These are phyloP conservation scores for Eucalyptus erythrocorys DNA, from an alignment of 345 rosid genomes.

Conservation along the genomic window DNA sequence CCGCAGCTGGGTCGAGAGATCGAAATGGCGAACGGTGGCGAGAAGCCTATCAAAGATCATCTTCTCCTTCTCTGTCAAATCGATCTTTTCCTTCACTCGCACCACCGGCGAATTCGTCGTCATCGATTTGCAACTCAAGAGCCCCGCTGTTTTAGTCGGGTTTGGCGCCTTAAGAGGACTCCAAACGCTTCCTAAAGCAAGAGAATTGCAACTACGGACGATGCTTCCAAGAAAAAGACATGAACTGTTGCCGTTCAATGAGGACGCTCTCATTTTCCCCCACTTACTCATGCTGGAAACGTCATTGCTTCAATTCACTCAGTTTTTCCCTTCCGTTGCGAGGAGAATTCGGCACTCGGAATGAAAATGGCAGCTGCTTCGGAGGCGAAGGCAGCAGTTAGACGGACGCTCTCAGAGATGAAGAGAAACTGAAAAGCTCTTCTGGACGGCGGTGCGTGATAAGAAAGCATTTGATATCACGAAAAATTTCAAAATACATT, in stretches of 20 bases:
- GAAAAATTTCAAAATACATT: fast-evolving
- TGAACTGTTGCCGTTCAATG: not conserved
- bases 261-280: too few relatives aligned
- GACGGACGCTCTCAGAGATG: too few relatives aligned
- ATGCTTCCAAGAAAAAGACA: not conserved
- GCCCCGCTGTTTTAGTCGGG: not conserved
- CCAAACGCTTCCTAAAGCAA: not conserved
- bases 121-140: constrained; percentile 18
- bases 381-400: too few relatives aligned
- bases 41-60: constrained; percentile 63
- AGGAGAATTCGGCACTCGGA: too few relatives aligned
- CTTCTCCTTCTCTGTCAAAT: constrained; percentile 50
- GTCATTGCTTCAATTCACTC: too few relatives aligned
- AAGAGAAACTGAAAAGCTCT: too few relatives aligned
- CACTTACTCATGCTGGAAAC: too few relatives aligned
- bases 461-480: fast-evolving
- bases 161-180: not conserved
- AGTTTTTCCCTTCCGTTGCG: too few relatives aligned
- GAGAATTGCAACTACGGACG: not conserved
- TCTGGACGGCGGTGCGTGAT: too few relatives aligned
- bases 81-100: constrained; percentile 49
- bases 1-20: constrained; percentile 68
- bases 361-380: not conserved
- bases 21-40: constrained; percentile 47
- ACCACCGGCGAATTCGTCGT: constrained; percentile 6